These are phyloP conservation scores for Anaeramoeba flamelloides DNA, from an alignment of 78 protist genomes.

Conservation along the genomic window DNA sequence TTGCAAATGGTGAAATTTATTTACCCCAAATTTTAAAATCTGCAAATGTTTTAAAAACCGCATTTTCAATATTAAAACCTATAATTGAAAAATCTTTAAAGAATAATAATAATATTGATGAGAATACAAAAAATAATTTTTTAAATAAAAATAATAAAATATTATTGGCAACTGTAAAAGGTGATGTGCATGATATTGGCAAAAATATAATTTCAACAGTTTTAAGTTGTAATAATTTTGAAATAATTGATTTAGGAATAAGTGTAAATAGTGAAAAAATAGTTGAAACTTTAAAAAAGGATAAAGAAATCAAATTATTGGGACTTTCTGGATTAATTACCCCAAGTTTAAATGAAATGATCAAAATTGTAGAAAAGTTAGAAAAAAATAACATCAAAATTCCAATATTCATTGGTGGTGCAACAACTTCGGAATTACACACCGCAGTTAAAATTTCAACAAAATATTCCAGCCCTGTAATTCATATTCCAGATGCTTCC, in stretches of 20 bases:
- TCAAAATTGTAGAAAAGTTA: constrained; percentile 73
- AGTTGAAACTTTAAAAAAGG: constrained; percentile 40
- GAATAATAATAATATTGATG: background rate
- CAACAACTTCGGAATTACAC: constrained; percentile 89
- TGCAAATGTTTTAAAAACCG: constrained; percentile 94
- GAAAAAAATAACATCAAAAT: constrained; percentile 28
- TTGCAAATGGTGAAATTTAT: constrained; percentile 96
- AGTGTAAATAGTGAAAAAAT: constrained; percentile 70
- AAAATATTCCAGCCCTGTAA: constrained; percentile 41
- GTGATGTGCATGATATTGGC: constrained; percentile 98
- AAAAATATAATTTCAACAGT: constrained; percentile 94
- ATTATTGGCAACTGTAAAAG: constrained; percentile 93
- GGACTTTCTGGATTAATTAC: constrained; percentile 95
- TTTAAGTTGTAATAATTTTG: constrained; percentile 88
- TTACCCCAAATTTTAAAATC: constrained; percentile 86
- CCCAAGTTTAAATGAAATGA: constrained; percentile 95
- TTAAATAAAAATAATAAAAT: constrained; percentile 28
- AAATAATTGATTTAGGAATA: constrained; percentile 76
- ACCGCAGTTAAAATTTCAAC: constrained; percentile 91
- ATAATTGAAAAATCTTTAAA: constrained; percentile 81
- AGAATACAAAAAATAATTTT: too few relatives aligned
- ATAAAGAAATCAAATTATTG: constrained; percentile 61
- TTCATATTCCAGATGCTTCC: constrained; percentile 88
- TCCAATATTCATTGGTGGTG: constrained; percentile 88
- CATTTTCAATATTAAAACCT: constrained; percentile 83